These are phyloP conservation scores for Malus sieversii DNA, from an alignment of 306 rosid genomes.

Conservation along the genomic window DNA sequence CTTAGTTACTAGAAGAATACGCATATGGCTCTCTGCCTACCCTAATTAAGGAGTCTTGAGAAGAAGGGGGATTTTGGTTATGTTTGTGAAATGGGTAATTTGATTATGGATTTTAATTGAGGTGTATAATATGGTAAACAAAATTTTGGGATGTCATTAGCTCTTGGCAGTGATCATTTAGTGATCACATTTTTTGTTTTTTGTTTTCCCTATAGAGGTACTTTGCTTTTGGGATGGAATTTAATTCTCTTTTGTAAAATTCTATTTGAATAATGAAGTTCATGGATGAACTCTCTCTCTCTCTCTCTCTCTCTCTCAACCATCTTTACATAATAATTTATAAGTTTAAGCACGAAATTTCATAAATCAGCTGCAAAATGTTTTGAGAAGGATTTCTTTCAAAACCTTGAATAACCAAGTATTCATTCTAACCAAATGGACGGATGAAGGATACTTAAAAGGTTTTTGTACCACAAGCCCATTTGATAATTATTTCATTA, in stretches of 20 bases:
- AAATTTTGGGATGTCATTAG: neutral
- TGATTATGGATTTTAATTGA: neutral
- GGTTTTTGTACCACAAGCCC: neutral
- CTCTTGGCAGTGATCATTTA: neutral
- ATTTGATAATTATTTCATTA: no score
- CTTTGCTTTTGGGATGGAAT: neutral
- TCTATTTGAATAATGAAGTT: neutral
- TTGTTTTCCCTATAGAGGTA: neutral
- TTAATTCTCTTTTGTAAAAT: neutral
- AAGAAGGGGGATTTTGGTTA: neutral
- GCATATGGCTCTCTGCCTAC: slow-evolving; percentile 19
- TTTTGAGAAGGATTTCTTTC: no score
- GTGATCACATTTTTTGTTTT: neutral
- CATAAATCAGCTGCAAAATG: no score
- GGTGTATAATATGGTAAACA: neutral
- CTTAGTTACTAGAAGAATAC: slow-evolving; percentile 14
- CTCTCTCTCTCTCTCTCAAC: neutral
- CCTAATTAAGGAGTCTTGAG: slow-evolving; percentile 5
- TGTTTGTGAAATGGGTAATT: neutral
- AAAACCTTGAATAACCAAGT: no score
- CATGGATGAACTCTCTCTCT: neutral
- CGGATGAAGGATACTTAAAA: neutral
- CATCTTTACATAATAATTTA: neutral
- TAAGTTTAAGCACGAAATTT: no score
- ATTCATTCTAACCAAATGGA: no score